Percentiles rank a stretch among this genome's conserved stretches.
Evolutionary conservation across 768 basidiomycete species (phyloP).

Genomic region (Lactarius hatsudake): DNA sequence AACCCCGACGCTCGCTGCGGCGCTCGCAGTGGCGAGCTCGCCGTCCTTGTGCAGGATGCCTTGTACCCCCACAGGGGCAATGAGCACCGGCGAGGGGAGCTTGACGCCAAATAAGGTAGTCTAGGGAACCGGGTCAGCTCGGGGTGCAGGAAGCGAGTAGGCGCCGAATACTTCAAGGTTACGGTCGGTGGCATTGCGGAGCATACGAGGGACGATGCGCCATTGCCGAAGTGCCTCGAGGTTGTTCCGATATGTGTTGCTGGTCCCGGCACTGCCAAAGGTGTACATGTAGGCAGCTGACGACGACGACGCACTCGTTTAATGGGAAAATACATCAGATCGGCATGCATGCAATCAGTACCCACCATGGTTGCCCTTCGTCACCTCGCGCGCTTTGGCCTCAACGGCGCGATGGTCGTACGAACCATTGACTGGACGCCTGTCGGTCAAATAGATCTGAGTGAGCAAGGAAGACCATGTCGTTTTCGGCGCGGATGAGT

Average conservation of each 20-base stretch:
- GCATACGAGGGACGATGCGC: constrained; percentile 80
- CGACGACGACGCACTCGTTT: neutral
- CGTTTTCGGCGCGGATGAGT: neutral
- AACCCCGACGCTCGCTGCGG: constrained; percentile 58
- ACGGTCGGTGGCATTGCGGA: constrained; percentile 56
- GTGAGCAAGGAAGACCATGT: constrained; percentile 15
- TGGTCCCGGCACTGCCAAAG: constrained; percentile 71
- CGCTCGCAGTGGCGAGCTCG: constrained; percentile 67
- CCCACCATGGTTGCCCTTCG: constrained; percentile 56
- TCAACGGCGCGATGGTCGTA: constrained; percentile 63
- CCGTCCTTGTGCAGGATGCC: constrained; percentile 68
- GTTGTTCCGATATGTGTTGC: constrained; percentile 66
- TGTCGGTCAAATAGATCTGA: constrained; percentile 1
- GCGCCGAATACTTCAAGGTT: constrained; percentile 50
- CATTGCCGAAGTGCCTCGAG: constrained; percentile 59
- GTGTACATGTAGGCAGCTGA: constrained; percentile 73
- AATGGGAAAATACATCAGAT: neutral
- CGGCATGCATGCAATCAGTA: neutral
- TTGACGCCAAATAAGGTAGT: constrained; percentile 70
- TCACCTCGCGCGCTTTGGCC: constrained; percentile 58
- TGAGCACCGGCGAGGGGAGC: constrained; percentile 56
- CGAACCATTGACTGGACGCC: constrained; percentile 45
- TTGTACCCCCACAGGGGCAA: constrained; percentile 73
- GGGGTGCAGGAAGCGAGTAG: neutral
- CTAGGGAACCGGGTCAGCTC: constrained; percentile 35